Evolutionary conservation across 805 yeast genomes (phyloP).

Genomic region (Phaffomyces thermotolerans): DNA sequence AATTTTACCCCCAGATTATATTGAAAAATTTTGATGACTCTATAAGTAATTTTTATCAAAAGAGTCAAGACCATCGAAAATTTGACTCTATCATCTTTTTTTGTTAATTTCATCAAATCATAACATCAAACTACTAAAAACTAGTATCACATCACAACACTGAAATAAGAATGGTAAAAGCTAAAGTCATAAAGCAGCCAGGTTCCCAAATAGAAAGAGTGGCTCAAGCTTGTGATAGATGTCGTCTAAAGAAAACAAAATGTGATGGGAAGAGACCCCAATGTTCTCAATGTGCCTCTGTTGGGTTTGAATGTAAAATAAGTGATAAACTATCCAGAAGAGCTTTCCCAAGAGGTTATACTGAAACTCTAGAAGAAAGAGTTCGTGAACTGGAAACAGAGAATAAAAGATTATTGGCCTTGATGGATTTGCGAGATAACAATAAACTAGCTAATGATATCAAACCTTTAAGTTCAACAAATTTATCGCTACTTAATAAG

Average conservation of each 20-base stretch:
- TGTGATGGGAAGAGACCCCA: slow-evolving; percentile 70
- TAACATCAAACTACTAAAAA: not conserved
- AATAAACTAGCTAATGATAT: slow-evolving; percentile 6
- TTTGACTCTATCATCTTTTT: not conserved
- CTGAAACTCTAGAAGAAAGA: slow-evolving; percentile 82
- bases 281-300: slow-evolving; percentile 77
- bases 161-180: slow-evolving; percentile 1
- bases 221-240: slow-evolving; percentile 89
- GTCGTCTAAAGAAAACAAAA: slow-evolving; percentile 71
- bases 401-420: slow-evolving; percentile 58
- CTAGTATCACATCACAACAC: no score
- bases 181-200: slow-evolving; percentile 57
- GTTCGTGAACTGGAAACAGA: slow-evolving; percentile 82
- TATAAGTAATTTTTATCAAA: not conserved
- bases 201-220: slow-evolving; percentile 62
- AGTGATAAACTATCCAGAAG: slow-evolving; percentile 79
- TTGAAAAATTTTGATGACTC: not conserved
- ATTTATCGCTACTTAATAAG: slow-evolving; percentile 27
- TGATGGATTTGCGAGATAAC: slow-evolving; percentile 52
- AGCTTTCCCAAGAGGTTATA: slow-evolving; percentile 88
- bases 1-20: not conserved
- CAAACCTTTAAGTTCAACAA: slow-evolving; percentile 27
- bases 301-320: slow-evolving; percentile 84
- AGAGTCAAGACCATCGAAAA: no score
- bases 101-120: not conserved